These are phyloP conservation scores for Syzygium grande DNA, from an alignment of 345 rosid genomes.

Conservation along the genomic window DNA sequence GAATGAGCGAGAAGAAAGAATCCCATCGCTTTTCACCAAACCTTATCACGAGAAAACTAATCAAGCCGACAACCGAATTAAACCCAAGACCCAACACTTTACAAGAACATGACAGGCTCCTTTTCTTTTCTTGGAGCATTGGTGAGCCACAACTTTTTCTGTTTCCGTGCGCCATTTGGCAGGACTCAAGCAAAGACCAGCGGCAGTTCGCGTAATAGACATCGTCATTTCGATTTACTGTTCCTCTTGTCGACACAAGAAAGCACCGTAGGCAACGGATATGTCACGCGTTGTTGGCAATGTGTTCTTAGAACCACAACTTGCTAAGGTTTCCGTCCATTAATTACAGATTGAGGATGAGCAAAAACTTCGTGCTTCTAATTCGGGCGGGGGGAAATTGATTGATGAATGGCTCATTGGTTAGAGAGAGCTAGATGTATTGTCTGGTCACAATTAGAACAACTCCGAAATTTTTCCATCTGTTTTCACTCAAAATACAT, in stretches of 20 bases:
- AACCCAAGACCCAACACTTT: neutral
- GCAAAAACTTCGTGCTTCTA: neutral
- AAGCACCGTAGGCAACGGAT: neutral
- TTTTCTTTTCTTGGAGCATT: neutral
- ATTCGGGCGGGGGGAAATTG: neutral
- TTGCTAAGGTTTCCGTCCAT: too few relatives aligned
- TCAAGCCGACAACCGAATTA: neutral
- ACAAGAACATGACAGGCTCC: neutral
- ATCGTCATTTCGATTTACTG: neutral
- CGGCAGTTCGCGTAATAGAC: neutral
- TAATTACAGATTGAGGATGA: too few relatives aligned
- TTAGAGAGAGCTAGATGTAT: neutral
- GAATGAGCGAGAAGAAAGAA: neutral
- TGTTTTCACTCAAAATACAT: neutral
- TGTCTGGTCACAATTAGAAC: neutral
- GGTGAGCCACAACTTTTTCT: neutral
- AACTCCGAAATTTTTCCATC: neutral
- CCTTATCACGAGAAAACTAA: neutral
- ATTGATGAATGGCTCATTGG: neutral
- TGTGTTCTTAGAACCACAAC: too few relatives aligned
- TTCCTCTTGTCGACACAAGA: neutral
- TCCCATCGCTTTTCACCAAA: neutral
- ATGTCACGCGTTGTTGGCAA: too few relatives aligned
- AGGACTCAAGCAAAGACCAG: neutral
- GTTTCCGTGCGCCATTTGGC: neutral